Base-by-base conservation (phyloP, 768 basidiomycete genomes). In the Lyophyllum decastes region DNA sequence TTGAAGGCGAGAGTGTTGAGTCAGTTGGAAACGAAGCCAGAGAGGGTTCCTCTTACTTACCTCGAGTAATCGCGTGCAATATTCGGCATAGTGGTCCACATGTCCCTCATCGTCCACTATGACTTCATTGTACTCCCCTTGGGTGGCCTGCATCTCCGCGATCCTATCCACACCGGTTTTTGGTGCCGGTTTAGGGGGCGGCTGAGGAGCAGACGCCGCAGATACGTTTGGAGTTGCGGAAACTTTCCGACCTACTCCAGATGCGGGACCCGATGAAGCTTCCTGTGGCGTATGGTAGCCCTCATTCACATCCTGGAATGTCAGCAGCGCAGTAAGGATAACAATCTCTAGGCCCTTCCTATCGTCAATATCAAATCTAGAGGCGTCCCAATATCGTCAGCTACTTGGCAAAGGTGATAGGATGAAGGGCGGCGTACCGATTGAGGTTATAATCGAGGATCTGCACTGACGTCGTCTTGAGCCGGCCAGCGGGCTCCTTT, bases 401-500 rank as follows among this genome's bases (percentile, higher is more conserved):
- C 10, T 25, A 30, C 24, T n/a, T 26, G 26, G 26, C 19, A 26
- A 4, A 19, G n/a, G 40, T 38, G 43, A 44, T 19, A 35, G 34
- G 35, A 34, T 12, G 33, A 6, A 35, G 44, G 33, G 24, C 53
- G 38, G 62, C 74, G 47, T 58, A 87, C 91, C 92, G 75, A 64
- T 92, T 85, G 35, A 94, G 76, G 64, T 94, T 94, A 62, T 94
- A 94, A 69, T 94, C 92, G 4, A 94, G 75, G 24, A 94, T 82
- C 65, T 94, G 92, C 26, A 92, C 76, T 2, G 85, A 79, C 0
- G 81, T 70, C 12, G 87, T 85, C 65, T 84, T 88, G 45, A 88
- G 74, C 22, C 83, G 78, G 7, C 88, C 87, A 2, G 85, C 76
- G 1, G 85, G 82, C 58, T 92, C 92, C 65, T 88, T 92, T 2